A percentile compares a stretch with the other conserved stretches of the same genome.
Evolutionary conservation across 805 yeast species (phyloP).

Genomic region (Candida sakaeoensis): DNA sequence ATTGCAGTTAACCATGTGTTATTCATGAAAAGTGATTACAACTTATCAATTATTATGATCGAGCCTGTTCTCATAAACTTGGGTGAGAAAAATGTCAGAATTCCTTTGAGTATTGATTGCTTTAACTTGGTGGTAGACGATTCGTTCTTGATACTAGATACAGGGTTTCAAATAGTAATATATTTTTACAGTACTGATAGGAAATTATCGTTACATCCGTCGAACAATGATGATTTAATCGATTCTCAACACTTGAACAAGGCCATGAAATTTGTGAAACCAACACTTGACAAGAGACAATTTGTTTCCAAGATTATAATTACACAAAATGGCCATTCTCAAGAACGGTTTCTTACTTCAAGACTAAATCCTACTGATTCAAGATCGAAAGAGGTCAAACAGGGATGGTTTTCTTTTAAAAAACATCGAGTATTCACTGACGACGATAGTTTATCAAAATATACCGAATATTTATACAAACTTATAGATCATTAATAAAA

Average conservation of each 20-base stretch:
- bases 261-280: constrained; percentile 16
- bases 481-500: constrained; percentile 17
- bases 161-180: constrained; percentile 23
- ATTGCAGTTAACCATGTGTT: constrained; percentile 38
- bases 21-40: constrained; percentile 19
- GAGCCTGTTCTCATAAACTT: constrained; percentile 26
- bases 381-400: constrained; percentile 1
- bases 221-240: constrained; percentile 21
- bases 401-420: background rate
- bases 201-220: constrained; percentile 23
- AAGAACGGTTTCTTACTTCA: constrained; percentile 31
- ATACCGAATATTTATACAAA: constrained; percentile 22
- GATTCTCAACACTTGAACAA: constrained; percentile 10
- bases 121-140: constrained; percentile 8
- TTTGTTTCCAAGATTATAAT: constrained; percentile 16
- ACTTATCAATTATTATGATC: constrained; percentile 21
- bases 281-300: constrained; percentile 9
- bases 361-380: constrained; percentile 23
- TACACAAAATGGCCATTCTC: constrained; percentile 37
- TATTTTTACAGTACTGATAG: constrained; percentile 13
- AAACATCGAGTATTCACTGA: constrained; percentile 14
- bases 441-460: constrained; percentile 24
- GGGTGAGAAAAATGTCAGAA: background rate
- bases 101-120: constrained; percentile 19
- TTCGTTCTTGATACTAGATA: constrained; percentile 27